Evolutionary conservation across 352 stramenopile species (phyloP), one percentile per base, ranked within the genome.

Genomic region (Globisporangium barbulae): DNA sequence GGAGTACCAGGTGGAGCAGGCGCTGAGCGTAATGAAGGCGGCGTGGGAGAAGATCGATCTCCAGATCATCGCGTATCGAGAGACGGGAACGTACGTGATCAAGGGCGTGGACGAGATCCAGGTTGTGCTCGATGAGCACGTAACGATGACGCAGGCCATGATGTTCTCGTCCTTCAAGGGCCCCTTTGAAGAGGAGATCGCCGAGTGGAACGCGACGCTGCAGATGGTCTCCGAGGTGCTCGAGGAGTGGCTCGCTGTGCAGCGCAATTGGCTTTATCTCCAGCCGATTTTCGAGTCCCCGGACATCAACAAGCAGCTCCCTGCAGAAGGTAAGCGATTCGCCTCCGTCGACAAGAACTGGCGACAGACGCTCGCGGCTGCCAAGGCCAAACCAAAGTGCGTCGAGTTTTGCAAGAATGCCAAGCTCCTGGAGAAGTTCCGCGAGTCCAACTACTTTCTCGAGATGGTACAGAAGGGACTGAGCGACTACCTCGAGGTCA

Each of bases 291-390:
- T 98, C 55, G 94, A 98, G 61, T 98, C 89, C 0, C 84, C 91
- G 0, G 94, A 98, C 63, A 98, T 98, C 68, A 98, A 98, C 72
- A 98, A 98, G 68, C 95, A 98, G 64, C 84, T 98, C 6, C 94
- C 95, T 1, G 79, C 88, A 0, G 95, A 98, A 66, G 93, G 91
- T 8, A 98, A 98, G 64, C 83, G 94, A 2, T 98, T 98, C 59
- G 85, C 90, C 1, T 97, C 91, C 0, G 94, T 98, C 6, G 95
- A 98, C 65, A 98, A 98, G 62, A 98, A 98, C 62, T 99, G 94
- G 94, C 78, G 94, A 3, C 82, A 96, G 50, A 98, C 91, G 2
- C 79, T 98, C 22, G 75, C 76, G 2, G 71, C 78, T 1, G 94
- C 88, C 0, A 97, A 97, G 64, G 63, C 77, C 0, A 98, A 98